Conservation (phyloP, 1,284 basidiomycete genomes). For the Coriolopsis trogii region DNA sequence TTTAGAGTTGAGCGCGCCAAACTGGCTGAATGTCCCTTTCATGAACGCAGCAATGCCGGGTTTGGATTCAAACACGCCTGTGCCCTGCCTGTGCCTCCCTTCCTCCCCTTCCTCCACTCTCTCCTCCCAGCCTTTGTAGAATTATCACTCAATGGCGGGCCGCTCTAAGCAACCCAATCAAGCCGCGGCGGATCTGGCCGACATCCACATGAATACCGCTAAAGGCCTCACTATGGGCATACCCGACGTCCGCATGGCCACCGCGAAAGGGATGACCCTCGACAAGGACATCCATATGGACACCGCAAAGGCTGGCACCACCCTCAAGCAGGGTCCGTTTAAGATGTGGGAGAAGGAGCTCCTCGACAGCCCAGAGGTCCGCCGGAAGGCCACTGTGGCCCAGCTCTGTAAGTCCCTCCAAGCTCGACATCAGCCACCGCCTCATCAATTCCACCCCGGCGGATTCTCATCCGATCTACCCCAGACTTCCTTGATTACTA, state of each 20-base stretch:
- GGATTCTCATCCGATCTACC: neutral
- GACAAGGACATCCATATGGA: constrained; percentile 69
- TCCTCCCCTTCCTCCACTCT: neutral
- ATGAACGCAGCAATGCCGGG: neutral
- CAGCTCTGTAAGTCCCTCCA: constrained; percentile 77
- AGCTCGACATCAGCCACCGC: constrained; percentile 1
- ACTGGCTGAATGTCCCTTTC: no score
- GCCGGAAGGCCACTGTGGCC: constrained; percentile 92
- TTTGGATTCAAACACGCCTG: constrained; percentile 6
- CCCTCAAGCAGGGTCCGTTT: constrained; percentile 55
- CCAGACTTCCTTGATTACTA: constrained; percentile 96
- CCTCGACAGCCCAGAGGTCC: constrained; percentile 82
- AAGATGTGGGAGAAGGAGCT: constrained; percentile 86
- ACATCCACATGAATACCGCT: constrained; percentile 75
- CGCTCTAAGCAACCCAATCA: constrained; percentile 9
- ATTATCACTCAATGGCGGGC: constrained; percentile 1
- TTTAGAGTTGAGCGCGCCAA: constrained; percentile 10
- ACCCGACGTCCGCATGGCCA: constrained; percentile 68
- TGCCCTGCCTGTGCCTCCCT: neutral
- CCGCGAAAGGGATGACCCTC: constrained; percentile 55
- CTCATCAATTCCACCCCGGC: neutral
- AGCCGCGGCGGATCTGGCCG: constrained; percentile 33
- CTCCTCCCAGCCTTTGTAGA: neutral
- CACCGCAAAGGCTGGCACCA: constrained; percentile 58
- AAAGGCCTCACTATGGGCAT: constrained; percentile 51